Base-by-base conservation (phyloP, 352 stramenopile genomes). In the Phytopythium ostracodes region DNA sequence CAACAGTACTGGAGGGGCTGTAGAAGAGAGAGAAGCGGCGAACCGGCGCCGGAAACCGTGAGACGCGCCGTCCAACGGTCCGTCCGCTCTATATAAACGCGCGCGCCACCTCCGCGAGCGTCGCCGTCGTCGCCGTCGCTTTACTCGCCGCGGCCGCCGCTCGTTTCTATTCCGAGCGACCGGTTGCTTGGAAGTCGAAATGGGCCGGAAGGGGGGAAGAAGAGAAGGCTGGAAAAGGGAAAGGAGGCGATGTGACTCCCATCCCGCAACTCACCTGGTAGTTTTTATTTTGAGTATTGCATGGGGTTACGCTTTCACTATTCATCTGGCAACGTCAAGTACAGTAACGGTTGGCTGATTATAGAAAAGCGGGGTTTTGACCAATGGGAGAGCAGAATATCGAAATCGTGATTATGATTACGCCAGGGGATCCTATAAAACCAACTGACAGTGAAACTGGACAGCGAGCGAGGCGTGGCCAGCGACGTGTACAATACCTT, bases 371-470 rank as follows among this genome's bases (percentile, higher is more conserved):
- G 27, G n/a, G 42, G 7, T 54, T 54, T 54, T 36, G 24, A 54
- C 47, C 47, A 54, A 54, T 54, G 24, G 36, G 24, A 31, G 24
- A 24, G 24, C 27, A 15, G 25, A 14, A 54, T 33, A 20, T 12
- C 11, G 7, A 36, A 35, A 17, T 24, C n/a, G 27, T 38, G 50
- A 56, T 56, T 56, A 56, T 38, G 50, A 56, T 56, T 56, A 56
- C 50, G 50, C 50, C 27, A 56, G 4, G 15, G 6, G 22, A 9
- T 31, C 4, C 14, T 53, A 35, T 35, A 53, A 17, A 31, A n/a
- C n/a, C n/a, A n/a, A n/a, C n/a, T n/a, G n/a, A n/a, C n/a, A 33
- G 4, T 33, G 29, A 33, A 33, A 33, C 29, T 33, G 29, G 49
- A 35, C 49, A 38, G 8, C 24, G 5, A 31, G 12, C 14, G 46